Base-by-base conservation (phyloP, 257 asterid species). In the Solanum rostratum region DNA sequence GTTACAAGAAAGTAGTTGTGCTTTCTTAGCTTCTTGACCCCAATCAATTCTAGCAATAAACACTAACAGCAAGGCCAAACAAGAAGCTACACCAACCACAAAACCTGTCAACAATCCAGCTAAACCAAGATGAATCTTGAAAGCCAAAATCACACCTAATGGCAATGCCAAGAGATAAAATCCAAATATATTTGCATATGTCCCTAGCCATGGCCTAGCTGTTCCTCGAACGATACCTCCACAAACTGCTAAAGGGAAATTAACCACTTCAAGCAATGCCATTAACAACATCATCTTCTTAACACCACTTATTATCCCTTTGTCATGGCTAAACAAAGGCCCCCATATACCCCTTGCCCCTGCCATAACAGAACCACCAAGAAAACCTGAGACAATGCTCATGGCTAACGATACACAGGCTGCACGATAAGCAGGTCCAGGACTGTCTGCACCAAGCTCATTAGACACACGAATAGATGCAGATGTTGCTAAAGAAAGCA, bases 151-250 rank as follows among this genome's bases (percentile, higher is more conserved):
- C 79, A 88, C 94, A 6, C 92, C 97, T 50, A 93, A 41, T 0
- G 98, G 99, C 88, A 97, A 79, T 3, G 96, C 97, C 62, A 95
- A 19, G 79, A 94, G 39, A 65, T 97, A 97, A 50, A 95, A 97
- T 13, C 98, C 98, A 2, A 89, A 86, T 5, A 95, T 68, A 66
- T 91, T 95, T 3, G 98, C 98, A 66, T 93, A 95, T 88, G 88
- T 93, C 10, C 94, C 97, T 22, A 97, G 81, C 92, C 95, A 90
- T 19, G 98, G 99, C 83, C 94, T 55, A 2, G 97, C 98, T 79
- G 98, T 97, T 15, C 99, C 98, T 76, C 98, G 87, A 84, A 94
- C 96, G 3, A 97, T 90, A 62, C 97, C 99, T 0, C 98, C 98
- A 27, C 97, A 92, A 43, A 95, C 99, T 16, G 90, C 90, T 84